Evolutionary conservation across 352 stramenopile species (phyloP).

Genomic region (Phytophthora macrochlamydospora): DNA sequence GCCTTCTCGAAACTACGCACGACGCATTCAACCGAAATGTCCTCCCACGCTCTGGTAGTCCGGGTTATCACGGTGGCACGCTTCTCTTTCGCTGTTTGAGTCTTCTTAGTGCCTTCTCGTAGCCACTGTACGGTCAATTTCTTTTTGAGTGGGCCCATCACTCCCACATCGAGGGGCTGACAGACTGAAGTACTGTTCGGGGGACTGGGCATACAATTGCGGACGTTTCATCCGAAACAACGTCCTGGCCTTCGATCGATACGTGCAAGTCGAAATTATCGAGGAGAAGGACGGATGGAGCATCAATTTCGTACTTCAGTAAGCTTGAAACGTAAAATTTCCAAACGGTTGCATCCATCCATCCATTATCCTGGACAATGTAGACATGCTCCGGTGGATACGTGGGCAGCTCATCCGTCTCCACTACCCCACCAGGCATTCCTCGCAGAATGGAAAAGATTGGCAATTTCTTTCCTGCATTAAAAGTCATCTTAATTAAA

Average conservation of each 20-base stretch:
- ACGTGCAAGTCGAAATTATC: conserved; percentile 29
- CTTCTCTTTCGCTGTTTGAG: not conserved
- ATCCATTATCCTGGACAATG: conserved; percentile 4
- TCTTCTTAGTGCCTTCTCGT: not conserved
- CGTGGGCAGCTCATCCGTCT: not conserved
- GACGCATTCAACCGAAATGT: not conserved
- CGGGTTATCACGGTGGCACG: not conserved
- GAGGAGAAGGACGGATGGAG: conserved; percentile 19
- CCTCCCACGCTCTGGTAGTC: not conserved
- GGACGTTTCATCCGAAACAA: conserved; percentile 7
- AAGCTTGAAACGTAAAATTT: conserved; percentile 3
- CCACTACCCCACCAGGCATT: conserved; percentile 2
- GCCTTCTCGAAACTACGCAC: conserved; percentile 1
- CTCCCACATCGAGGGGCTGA: conserved; percentile 24
- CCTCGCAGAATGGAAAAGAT: conserved; percentile 11
- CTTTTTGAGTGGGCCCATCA: conserved; percentile 20
- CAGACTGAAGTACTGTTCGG: conserved; percentile 22
- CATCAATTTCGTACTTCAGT: conserved; percentile 10
- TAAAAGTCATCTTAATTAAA: not conserved
- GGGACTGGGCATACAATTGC: conserved; percentile 5
- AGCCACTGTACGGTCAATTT: not conserved
- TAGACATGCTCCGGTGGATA: conserved; percentile 2
- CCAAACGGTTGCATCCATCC: conserved; percentile 10
- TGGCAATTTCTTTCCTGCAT: conserved; percentile 9
- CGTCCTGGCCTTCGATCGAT: conserved; percentile 6